phyloP scores from a whole-genome alignment of 345 rosid species.

The Raphanus sativus region DNA sequence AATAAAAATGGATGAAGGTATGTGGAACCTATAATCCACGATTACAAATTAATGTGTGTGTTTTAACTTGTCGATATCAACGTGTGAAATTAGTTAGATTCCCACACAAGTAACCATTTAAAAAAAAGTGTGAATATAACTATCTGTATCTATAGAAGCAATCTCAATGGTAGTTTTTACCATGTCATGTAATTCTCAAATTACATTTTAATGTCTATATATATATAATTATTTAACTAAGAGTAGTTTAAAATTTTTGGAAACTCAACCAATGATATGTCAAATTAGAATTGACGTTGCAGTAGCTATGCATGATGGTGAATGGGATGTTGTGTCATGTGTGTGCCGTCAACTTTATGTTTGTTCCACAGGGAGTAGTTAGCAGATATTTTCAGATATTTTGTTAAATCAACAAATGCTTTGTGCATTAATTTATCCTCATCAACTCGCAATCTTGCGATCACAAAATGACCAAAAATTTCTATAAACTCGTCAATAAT shows the following conservation, averaged over 20 bases:
- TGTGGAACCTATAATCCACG: background rate
- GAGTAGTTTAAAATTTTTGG: no score
- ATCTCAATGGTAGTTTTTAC: no score
- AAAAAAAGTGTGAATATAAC: background rate
- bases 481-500: background rate
- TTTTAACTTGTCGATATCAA: no score
- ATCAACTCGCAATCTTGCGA: slow-evolving; percentile 23
- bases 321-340: background rate
- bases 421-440: slow-evolving; percentile 3
- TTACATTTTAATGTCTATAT: no score
- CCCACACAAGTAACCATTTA: background rate
- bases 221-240: no score
- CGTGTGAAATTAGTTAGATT: no score
- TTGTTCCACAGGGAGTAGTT: background rate
- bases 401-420: background rate
- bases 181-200: no score
- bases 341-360: background rate
- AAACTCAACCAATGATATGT: no score
- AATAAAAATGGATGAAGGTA: background rate
- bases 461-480: background rate
- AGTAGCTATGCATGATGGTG: background rate
- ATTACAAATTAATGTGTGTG: background rate
- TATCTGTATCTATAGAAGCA: background rate
- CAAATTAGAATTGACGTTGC: no score
- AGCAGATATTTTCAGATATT: slow-evolving; percentile 1